Base-by-base conservation (phyloP, 2,329 filamentous ascomycete species). In the Monosporascus sp. region DNA sequence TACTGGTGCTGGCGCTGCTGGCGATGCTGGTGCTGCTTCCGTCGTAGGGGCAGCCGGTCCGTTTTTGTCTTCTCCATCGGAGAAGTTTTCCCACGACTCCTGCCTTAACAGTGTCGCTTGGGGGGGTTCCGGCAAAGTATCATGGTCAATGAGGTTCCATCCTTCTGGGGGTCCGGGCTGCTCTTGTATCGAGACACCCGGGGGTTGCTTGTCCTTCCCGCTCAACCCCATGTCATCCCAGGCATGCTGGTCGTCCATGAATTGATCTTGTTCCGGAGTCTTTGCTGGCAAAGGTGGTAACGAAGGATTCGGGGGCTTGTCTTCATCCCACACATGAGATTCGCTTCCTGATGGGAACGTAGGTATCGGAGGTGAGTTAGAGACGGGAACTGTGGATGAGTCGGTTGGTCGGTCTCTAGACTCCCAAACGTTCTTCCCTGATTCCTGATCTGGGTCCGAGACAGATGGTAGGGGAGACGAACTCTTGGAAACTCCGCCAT, bases 121-220 rank as follows among this genome's bases (percentile, higher is more conserved):
- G 2, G 50, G 58, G 1, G 71, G 61, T 19, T 63, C 65, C 7
- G 56, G 52, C 4, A 56, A 56, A 9, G 63, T 52, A 22, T 75
- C 76, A 20, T 71, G 62, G 40, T 81, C 79, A 48, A 81, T 74
- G 51, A 82, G 54, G 51, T 77, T 81, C 79, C 79, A 82, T 40
- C 76, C 78, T 6, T 80, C 75, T 7, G 59, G 58, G 5, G 61
- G 59, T 53, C 58, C 56, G 16, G 56, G 56, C 51, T 59, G 56
- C 7, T 59, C 49, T 22, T 63, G 58, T 7, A 62, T 51, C 17
- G 61, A 54, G n/a, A 58, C 36, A 6, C 60, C 57, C 3, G 64
- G 58, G 1, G 69, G 68, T 24, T 62, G 69, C 52, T 79, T 81
- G 1, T 70, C 76, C 54, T 78, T 79, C 24, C 69, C 69, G 5